A percentile compares a stretch with the other conserved stretches of the same genome.
Conservation (phyloP, 306 rosid species). For the Gleditsia sinensis region DNA sequence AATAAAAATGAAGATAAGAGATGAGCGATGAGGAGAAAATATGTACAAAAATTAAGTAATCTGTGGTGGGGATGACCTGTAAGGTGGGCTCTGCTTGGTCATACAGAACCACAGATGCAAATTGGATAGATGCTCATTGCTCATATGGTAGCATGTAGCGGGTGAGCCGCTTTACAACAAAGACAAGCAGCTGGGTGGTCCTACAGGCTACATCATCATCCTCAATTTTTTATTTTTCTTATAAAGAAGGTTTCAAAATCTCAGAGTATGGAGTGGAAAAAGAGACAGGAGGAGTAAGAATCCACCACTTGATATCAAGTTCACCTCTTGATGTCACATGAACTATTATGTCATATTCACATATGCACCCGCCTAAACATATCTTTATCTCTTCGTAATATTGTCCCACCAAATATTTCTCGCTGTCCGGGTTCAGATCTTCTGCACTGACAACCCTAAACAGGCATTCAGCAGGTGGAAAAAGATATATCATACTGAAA, state of each 20-base stretch:
- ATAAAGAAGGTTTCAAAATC: no score
- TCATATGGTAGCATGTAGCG: slow-evolving; percentile 32
- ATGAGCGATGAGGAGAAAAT: no score
- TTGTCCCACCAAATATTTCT: neutral
- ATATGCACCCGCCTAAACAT: slow-evolving; percentile 21
- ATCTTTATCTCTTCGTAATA: neutral
- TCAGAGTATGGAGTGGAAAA: no score
- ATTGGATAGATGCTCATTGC: slow-evolving; percentile 32
- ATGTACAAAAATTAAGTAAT: slow-evolving; percentile 36
- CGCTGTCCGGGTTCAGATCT: neutral
- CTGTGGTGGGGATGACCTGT: slow-evolving; percentile 47
- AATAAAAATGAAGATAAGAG: slow-evolving; percentile 1
- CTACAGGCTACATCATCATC: slow-evolving; percentile 38
- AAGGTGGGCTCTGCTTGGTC: slow-evolving; percentile 46
- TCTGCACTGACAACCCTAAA: neutral
- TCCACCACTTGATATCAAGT: no score
- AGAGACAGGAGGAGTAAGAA: no score
- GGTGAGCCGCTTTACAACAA: slow-evolving; percentile 45
- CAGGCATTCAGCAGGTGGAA: slow-evolving; percentile 9
- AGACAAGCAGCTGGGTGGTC: slow-evolving; percentile 36
- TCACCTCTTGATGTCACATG: no score
- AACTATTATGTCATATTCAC: no score
- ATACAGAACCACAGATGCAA: slow-evolving; percentile 18
- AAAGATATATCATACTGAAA: neutral
- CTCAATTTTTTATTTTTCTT: no score